phyloP scores from a whole-genome alignment of 768 basidiomycete species.

The Trametopsis cervina region DNA sequence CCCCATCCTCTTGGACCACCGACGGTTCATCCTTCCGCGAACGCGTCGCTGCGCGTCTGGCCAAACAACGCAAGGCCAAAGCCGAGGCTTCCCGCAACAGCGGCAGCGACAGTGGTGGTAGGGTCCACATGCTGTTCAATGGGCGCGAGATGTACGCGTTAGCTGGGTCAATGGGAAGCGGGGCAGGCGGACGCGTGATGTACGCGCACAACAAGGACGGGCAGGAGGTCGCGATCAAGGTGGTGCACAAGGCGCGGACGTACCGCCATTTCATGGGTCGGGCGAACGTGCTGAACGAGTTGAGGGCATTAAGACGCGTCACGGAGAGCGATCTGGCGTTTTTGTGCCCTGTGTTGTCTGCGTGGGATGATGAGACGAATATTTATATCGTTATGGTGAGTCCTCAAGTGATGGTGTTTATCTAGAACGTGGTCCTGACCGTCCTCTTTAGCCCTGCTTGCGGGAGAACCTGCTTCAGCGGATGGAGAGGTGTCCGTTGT shows the following conservation, averaged over 20 bases:
- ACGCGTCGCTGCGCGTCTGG: neutral
- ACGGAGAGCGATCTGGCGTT: neutral
- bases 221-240: constrained; percentile 5
- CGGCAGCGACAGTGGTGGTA: no score
- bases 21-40: neutral
- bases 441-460: neutral
- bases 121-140: no score
- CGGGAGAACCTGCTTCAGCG: neutral
- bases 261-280: neutral
- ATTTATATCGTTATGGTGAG: constrained; percentile 5
- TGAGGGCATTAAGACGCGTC: neutral
- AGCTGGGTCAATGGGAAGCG: neutral
- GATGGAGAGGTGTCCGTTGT: neutral
- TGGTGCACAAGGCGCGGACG: constrained; percentile 4
- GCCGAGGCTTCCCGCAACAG: no score
- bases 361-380: constrained; percentile 1
- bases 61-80: neutral
- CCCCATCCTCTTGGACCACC: neutral
- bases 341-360: neutral
- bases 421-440: neutral
- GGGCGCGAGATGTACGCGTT: neutral
- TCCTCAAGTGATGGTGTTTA: neutral
- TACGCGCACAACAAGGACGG: neutral
- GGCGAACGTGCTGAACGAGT: neutral
- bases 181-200: neutral